Evolutionary conservation across 805 yeast species (phyloP), one percentile per base, ranked within the genome.

Genomic region (Wickerhamomyces chaumierensis): DNA sequence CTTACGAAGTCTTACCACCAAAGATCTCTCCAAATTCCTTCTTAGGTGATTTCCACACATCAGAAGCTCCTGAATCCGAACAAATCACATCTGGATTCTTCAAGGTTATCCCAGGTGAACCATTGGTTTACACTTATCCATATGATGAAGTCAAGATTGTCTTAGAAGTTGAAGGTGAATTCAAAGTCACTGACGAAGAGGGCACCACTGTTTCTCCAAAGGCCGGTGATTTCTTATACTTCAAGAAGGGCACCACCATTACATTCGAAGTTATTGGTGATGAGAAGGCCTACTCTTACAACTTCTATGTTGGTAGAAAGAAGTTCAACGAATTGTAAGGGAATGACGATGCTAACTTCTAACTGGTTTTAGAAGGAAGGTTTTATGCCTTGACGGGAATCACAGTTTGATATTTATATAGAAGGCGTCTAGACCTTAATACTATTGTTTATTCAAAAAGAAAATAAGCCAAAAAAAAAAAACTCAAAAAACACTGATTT

Each of bases 111-210:
- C 68, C 70, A 43, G 86, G 86, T 43, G 78, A 75, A 58, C 72
- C 79, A 36, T 66, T 79, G 53, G 80, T 71, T 13, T 79, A 78
- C 67, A 62, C 66, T 38, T 79, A 79, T 60, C 67, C 55, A 37
- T 49, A 77, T 60, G 83, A 79, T 53, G 86, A 78, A 62, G 71
- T 76, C 74, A 79, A 79, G 62, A 65, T 79, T 48, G 70, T 76
- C 55, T 66, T 78, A 45, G 84, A 79, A 58, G 78, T 75, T 39
- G 73, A 69, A 49, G 84, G 84, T 37, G 75, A 72, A 52, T 78
- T 73, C 65, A 62, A 66, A 37, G 65, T 79, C 49, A 51, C 73
- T 42, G 86, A 79, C 50, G 80, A 75, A 61, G 68, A 76, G 39
- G 86, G 86, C 18, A 64, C 66, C 56, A 64, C 65, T 43, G 76